Evolutionary conservation across 2,329 filamentous ascomycete genomes (phyloP).

Genomic region (Alternaria incomplexa): DNA sequence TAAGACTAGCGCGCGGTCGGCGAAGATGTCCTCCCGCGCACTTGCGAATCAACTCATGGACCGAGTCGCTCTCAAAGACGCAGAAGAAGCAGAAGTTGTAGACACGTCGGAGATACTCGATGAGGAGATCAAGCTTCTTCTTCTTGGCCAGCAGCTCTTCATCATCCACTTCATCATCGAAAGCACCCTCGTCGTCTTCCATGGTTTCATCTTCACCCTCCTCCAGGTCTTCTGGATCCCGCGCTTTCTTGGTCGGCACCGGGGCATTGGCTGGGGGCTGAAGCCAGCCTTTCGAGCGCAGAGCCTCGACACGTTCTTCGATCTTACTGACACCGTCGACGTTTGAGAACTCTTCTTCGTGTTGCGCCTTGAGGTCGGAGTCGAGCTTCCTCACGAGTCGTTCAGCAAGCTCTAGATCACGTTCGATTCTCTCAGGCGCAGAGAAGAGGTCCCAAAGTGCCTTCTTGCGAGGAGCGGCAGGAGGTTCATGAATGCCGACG

Average conservation of each 20-base stretch:
- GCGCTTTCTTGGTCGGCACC: slow-evolving; percentile 64
- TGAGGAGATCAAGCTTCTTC: slow-evolving; percentile 93
- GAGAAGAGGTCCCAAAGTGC: slow-evolving; percentile 97
- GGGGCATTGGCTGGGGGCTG: slow-evolving; percentile 67
- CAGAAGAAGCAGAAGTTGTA: slow-evolving; percentile 99
- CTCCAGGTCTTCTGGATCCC: slow-evolving; percentile 68
- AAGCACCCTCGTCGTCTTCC: slow-evolving; percentile 69
- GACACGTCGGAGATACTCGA: slow-evolving; percentile 94
- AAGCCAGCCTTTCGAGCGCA: slow-evolving; percentile 77
- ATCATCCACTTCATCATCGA: slow-evolving; percentile 83
- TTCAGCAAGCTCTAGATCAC: slow-evolving; percentile 82
- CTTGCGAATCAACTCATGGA: slow-evolving; percentile 94
- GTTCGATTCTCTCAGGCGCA: slow-evolving; percentile 88
- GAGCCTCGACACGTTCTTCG: slow-evolving; percentile 82
- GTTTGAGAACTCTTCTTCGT: slow-evolving; percentile 47
- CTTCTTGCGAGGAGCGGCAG: slow-evolving; percentile 86
- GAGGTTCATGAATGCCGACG: slow-evolving; percentile 92
- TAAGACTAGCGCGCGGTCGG: slow-evolving; percentile 84
- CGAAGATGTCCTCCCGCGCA: slow-evolving; percentile 97
- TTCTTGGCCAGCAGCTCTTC: slow-evolving; percentile 90
- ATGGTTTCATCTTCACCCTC: slow-evolving; percentile 72
- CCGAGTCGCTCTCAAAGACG: slow-evolving; percentile 96
- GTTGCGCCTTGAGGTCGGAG: slow-evolving; percentile 76
- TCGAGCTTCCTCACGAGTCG: slow-evolving; percentile 86
- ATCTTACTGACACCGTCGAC: slow-evolving; percentile 77